phyloP scores from a whole-genome alignment of 208 protist species.

The Acanthamoeba healyi region DNA sequence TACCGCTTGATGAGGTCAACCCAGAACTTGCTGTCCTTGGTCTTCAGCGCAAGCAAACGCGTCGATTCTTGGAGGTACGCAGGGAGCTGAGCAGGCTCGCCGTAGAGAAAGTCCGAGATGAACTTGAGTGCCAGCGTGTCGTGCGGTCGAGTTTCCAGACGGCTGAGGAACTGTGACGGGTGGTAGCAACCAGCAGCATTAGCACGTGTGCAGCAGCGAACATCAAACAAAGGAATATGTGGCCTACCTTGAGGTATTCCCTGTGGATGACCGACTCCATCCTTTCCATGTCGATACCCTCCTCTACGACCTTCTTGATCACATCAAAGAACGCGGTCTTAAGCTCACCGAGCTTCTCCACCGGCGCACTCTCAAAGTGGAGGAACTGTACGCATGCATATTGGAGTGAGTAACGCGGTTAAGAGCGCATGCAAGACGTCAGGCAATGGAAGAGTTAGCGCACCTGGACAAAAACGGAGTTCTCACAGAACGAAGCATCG shows the following conservation, averaged over 20 bases:
- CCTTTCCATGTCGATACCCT: conserved; percentile 77
- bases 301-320: conserved; percentile 59
- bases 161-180: neutral
- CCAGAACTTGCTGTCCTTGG: conserved; percentile 74
- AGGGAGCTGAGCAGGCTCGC: neutral
- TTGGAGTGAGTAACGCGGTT: neutral
- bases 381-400: neutral
- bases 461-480: conserved; percentile 37
- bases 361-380: conserved; percentile 44
- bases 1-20: conserved; percentile 56
- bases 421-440: neutral
- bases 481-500: conserved; percentile 13
- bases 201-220: neutral
- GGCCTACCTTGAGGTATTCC: conserved; percentile 44
- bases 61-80: neutral
- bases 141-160: conserved; percentile 70
- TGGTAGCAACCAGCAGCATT: no score
- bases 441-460: neutral
- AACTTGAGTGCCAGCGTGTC: conserved; percentile 59
- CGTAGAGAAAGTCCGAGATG: conserved; percentile 78
- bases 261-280: conserved; percentile 73
- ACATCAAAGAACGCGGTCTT: conserved; percentile 74
- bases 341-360: conserved; percentile 71
- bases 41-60: neutral
- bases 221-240: no score